Evolutionary conservation across 2,329 filamentous ascomycete genomes (phyloP), one percentile per base, ranked within the genome.

Genomic region (Endothia cerciana): DNA sequence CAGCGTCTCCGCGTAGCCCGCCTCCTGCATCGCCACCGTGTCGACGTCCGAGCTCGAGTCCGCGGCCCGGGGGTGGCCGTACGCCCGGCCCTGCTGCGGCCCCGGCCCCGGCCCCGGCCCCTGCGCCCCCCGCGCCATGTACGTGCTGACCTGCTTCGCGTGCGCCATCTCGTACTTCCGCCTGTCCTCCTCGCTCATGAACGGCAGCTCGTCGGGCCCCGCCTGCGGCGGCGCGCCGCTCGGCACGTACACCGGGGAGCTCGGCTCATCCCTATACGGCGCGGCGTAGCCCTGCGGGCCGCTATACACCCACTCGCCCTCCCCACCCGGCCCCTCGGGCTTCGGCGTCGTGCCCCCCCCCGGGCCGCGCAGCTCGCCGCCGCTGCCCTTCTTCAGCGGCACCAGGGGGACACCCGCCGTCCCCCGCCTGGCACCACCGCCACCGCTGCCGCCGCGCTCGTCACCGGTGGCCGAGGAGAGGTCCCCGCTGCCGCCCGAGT

Each of bases 181-280:
- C 43, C 87, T 85, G 73, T 94, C 91, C 74, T 95, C 91, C 7
- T 90, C 88, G 69, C 87, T 87, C 86, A 96, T 91, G 72, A 94
- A 87, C 72, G 85, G 91, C 10, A 62, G 2, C 38, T 62, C 51
- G 22, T 38, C n/a, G n/a, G 25, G n/a, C 3, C 43, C n/a, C 13
- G 6, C 38, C 45, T 58, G 30, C 3, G 58, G 38, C 40, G 56
- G 90, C 58, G 93, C 87, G 51, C 87, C 82, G 15, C 87, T 84
- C 0, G 91, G 90, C 73, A 89, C 79, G 71, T 88, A 88, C 38
- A 93, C 82, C 0, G 87, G 89, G 25, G 66, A 62, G 8, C 28
- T 45, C 5, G 64, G 41, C 1, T 63, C 64, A 10, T 68, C 64
- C 25, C 43, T 40, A 43, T 66, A 66, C n/a, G 58, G 49, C 8